Evolutionary conservation across 352 stramenopile species (phyloP).

Genomic region (Phytophthora pseudosyringae): DNA sequence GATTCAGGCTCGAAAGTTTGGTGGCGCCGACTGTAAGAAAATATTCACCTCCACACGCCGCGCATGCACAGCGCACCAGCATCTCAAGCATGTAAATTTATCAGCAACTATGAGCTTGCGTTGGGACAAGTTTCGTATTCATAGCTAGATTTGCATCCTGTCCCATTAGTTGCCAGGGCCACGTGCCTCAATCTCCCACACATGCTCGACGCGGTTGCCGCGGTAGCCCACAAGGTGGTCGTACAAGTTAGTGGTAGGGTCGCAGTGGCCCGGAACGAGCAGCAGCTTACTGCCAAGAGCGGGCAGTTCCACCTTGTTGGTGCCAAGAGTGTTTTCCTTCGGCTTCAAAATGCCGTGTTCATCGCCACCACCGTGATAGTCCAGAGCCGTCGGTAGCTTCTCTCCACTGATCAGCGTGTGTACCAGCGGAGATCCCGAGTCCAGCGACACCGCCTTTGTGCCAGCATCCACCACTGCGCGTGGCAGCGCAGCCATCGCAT

Average conservation of each 20-base stretch:
- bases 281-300: conserved; percentile 60
- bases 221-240: conserved; percentile 74
- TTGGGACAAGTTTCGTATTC: too few species aligned
- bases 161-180: conserved; percentile 58
- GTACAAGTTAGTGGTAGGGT: conserved; percentile 83
- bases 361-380: conserved; percentile 68
- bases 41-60: too few species aligned
- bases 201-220: conserved; percentile 50
- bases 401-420: conserved; percentile 48
- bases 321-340: not conserved
- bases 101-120: too few species aligned
- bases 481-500: conserved; percentile 34
- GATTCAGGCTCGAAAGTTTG: too few species aligned
- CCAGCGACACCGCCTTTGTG: conserved; percentile 76
- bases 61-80: too few species aligned
- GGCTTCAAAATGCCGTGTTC: conserved; percentile 73
- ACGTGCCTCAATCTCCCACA: conserved; percentile 65
- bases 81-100: too few species aligned
- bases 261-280: conserved; percentile 71
- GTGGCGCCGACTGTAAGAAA: too few species aligned
- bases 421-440: conserved; percentile 66
- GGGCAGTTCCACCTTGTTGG: conserved; percentile 46
- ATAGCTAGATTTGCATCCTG: too few species aligned
- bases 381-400: conserved; percentile 43
- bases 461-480: conserved; percentile 73